Conservation (phyloP, 495 filamentous ascomycete species). For the Friedmanniomyces simplex region DNA sequence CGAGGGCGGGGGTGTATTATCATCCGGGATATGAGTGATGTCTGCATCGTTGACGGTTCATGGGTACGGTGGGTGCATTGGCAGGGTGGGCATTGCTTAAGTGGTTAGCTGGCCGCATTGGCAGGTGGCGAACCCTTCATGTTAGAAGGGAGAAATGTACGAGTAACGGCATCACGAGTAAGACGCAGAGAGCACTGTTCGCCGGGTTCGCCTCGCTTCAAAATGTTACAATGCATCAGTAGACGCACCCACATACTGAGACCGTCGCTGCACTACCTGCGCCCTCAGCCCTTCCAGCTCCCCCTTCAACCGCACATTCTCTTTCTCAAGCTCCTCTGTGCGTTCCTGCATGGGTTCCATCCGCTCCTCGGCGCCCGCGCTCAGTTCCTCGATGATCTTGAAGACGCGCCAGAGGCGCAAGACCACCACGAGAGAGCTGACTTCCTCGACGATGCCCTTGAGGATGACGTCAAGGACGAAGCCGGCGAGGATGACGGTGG, state of each 20-base stretch:
- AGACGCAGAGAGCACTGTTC: no score
- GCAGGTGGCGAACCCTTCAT: no score
- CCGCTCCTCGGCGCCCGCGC: slow-evolving; percentile 18
- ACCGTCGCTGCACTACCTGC: not conserved
- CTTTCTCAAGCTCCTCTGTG: slow-evolving; percentile 10
- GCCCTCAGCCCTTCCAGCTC: slow-evolving; percentile 1
- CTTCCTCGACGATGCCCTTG: slow-evolving; percentile 47
- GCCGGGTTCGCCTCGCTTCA: no score
- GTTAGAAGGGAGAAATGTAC: not conserved
- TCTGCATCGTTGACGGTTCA: no score
- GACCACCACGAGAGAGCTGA: slow-evolving; percentile 51
- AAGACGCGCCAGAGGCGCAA: slow-evolving; percentile 58
- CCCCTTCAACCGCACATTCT: slow-evolving; percentile 14
- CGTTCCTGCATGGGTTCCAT: slow-evolving; percentile 19
- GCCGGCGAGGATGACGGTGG: slow-evolving; percentile 47
- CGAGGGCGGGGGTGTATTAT: slow-evolving; percentile 7
- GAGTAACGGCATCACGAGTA: not conserved
- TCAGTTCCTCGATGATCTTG: slow-evolving; percentile 33
- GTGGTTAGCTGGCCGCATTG: no score
- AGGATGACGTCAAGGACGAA: slow-evolving; percentile 50
- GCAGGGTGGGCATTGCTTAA: no score
- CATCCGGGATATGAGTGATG: no score
- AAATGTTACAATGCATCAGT: no score
- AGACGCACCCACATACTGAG: no score
- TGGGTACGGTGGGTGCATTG: no score